These are phyloP conservation scores for Backusella australiensis DNA, from an alignment of 192 early-diverging fungal genomes.

Conservation along the genomic window DNA sequence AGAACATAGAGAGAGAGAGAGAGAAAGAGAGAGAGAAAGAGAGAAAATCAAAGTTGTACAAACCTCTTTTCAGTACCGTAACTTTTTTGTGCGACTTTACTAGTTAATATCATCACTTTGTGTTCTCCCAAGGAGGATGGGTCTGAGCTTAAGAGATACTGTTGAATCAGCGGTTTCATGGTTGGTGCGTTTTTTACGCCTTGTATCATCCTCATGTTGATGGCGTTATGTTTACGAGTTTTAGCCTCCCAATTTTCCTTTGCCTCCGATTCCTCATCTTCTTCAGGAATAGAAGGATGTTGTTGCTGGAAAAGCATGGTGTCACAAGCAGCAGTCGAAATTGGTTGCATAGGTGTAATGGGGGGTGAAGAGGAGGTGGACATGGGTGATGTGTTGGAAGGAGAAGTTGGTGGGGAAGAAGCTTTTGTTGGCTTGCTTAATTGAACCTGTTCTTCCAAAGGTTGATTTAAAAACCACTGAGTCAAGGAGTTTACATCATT, in stretches of 20 bases:
- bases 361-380: slow-evolving; percentile 13
- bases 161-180: slow-evolving; percentile 18
- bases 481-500: not conserved
- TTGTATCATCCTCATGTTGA: slow-evolving; percentile 15
- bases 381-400: slow-evolving; percentile 3
- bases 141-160: slow-evolving; percentile 14
- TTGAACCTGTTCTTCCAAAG: not conserved
- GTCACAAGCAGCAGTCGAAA: not conserved
- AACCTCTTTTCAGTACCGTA: slow-evolving; percentile 90
- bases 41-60: not conserved
- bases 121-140: slow-evolving; percentile 44
- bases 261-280: slow-evolving; percentile 2
- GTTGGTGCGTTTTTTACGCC: not conserved
- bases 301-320: slow-evolving; percentile 2
- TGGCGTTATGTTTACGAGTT: slow-evolving; percentile 4
- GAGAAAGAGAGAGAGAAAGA: not conserved
- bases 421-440: not conserved
- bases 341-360: not conserved
- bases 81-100: slow-evolving; percentile 88
- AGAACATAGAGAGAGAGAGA: not conserved
- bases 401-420: not conserved
- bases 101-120: slow-evolving; percentile 76
- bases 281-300: slow-evolving; percentile 16
- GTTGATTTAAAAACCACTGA: slow-evolving; percentile 5
- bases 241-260: not conserved